phyloP scores from a whole-genome alignment of 495 filamentous ascomycete genomes.

The Pseudoneurospora amorphoporcata region DNA sequence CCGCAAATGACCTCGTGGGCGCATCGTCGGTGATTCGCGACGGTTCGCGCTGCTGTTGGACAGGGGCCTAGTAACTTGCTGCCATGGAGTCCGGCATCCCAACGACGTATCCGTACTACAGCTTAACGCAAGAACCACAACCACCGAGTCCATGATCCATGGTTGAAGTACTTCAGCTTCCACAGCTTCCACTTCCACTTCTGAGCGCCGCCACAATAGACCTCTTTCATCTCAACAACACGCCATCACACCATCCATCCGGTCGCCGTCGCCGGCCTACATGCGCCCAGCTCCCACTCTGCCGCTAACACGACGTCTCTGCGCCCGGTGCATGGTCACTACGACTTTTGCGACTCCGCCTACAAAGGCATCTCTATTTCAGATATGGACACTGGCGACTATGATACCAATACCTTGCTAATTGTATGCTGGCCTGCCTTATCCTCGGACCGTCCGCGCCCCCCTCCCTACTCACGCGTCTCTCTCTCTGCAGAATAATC shows the following conservation, averaged over 20 bases:
- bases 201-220: background rate
- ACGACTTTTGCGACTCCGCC: conserved; percentile 6
- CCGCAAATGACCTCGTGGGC: conserved; percentile 8
- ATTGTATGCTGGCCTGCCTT: conserved; percentile 27
- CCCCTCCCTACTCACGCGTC: conserved; percentile 7
- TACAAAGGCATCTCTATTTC: conserved; percentile 12
- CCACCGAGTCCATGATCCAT: background rate
- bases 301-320: conserved; percentile 3
- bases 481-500: conserved; percentile 30
- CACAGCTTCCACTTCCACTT: background rate
- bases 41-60: background rate
- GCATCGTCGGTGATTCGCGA: conserved; percentile 9
- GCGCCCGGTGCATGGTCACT: conserved; percentile 16
- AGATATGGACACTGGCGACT: conserved; percentile 45
- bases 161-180: background rate
- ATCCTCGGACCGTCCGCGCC: background rate
- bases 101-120: conserved; percentile 11
- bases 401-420: conserved; percentile 42
- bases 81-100: conserved; percentile 22
- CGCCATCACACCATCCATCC: background rate
- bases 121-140: background rate
- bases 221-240: background rate
- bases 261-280: conserved; percentile 1
- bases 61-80: conserved; percentile 5
- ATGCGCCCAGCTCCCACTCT: conserved; percentile 10